These are phyloP conservation scores for Eucommia ulmoides DNA, from an alignment of 257 asterid genomes.

Conservation along the genomic window DNA sequence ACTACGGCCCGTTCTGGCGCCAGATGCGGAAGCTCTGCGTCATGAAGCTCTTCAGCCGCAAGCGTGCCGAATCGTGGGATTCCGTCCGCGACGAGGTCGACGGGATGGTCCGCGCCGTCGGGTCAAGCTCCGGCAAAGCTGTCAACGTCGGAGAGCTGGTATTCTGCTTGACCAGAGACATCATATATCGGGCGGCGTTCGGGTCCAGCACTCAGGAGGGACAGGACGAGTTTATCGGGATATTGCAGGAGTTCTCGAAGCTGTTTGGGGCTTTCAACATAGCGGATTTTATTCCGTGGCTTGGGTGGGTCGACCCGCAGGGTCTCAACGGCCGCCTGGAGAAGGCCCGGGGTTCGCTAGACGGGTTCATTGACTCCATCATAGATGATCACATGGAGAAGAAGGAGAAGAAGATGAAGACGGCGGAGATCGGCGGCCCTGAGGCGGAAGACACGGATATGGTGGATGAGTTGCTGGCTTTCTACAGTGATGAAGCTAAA, in stretches of 20 bases:
- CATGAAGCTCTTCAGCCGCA: neutral
- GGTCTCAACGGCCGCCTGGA: neutral
- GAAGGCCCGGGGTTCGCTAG: neutral
- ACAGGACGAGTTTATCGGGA: neutral
- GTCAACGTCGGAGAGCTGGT: neutral
- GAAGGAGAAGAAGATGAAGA: neutral
- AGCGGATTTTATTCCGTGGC: neutral
- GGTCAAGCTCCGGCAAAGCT: neutral
- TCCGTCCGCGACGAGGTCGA: neutral
- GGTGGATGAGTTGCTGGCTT: neutral
- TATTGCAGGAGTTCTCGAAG: neutral
- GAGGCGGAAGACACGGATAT: neutral
- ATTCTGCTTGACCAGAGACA: neutral
- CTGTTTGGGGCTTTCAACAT: neutral
- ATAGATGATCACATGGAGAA: neutral
- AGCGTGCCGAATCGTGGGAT: neutral
- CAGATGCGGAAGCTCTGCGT: neutral
- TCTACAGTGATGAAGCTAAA: neutral
- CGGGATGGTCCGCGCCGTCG: neutral
- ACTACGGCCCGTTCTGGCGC: neutral
- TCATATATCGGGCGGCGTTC: neutral
- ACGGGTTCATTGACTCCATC: neutral
- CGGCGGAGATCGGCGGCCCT: neutral
- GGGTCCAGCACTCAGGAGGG: neutral
- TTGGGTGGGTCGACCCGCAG: neutral